Conservation (phyloP, 495 filamentous ascomycete species). For the Monascus purpureus region DNA sequence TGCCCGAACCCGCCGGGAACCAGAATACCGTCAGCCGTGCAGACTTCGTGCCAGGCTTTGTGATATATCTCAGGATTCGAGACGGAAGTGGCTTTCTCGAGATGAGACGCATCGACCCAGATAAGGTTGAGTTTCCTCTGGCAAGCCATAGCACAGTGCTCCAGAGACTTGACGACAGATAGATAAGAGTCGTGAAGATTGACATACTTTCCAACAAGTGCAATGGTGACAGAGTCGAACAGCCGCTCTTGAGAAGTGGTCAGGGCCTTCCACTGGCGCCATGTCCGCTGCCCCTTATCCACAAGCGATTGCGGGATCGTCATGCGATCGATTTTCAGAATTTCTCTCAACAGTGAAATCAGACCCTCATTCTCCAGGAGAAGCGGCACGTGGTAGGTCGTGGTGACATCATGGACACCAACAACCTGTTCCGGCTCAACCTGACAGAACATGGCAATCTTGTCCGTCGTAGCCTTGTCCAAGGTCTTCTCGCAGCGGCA, state of each 20-base stretch:
- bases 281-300: slow-evolving; percentile 45
- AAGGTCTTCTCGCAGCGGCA: slow-evolving; percentile 74
- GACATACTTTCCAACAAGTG: slow-evolving; percentile 84
- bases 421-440: slow-evolving; percentile 70
- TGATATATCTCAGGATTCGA: slow-evolving; percentile 60
- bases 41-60: slow-evolving; percentile 75
- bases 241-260: slow-evolving; percentile 45
- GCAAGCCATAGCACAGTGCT: slow-evolving; percentile 84
- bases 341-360: slow-evolving; percentile 41
- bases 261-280: slow-evolving; percentile 62
- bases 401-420: slow-evolving; percentile 69
- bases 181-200: slow-evolving; percentile 74
- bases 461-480: slow-evolving; percentile 59
- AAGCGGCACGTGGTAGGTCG: slow-evolving; percentile 84
- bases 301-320: slow-evolving; percentile 30
- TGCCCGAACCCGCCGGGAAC: slow-evolving; percentile 67
- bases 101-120: slow-evolving; percentile 72
- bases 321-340: slow-evolving; percentile 33
- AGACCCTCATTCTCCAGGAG: slow-evolving; percentile 73
- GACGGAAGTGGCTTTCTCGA: slow-evolving; percentile 48
- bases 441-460: slow-evolving; percentile 80
- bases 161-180: slow-evolving; percentile 67
- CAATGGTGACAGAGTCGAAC: slow-evolving; percentile 62
- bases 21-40: slow-evolving; percentile 49
- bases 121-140: slow-evolving; percentile 62